A percentile compares a stretch with the other conserved stretches of the same genome.
Conservation (phyloP, 2,329 filamentous ascomycete genomes). For the Triangularia verruculosa region DNA sequence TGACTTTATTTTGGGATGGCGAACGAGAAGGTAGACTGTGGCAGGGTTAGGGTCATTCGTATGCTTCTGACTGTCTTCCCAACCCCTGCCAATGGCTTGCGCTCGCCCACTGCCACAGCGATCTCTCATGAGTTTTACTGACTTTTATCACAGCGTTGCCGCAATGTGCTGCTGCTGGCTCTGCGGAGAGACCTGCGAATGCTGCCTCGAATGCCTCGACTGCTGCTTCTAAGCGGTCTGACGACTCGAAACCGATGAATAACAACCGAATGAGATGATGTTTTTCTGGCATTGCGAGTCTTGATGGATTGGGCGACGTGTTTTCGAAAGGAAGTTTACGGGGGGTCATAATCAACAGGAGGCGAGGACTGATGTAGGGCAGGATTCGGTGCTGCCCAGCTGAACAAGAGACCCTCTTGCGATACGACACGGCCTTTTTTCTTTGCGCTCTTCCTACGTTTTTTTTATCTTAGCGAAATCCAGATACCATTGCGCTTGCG, state of each 20-base stretch:
- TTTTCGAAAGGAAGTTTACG: neutral
- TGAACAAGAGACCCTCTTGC: neutral
- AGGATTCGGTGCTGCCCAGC: neutral
- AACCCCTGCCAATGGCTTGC: too few species aligned
- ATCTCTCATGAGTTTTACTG: neutral
- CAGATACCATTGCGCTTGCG: neutral
- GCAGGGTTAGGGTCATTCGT: neutral
- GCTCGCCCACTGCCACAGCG: neutral
- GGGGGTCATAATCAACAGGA: neutral
- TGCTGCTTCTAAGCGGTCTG: slow-evolving; percentile 34
- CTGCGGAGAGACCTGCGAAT: slow-evolving; percentile 44
- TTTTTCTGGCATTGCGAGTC: neutral
- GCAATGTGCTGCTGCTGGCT: slow-evolving; percentile 45
- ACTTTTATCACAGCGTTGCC: slow-evolving; percentile 33
- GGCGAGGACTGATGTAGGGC: neutral
- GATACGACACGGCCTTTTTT: neutral
- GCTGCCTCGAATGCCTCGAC: slow-evolving; percentile 41
- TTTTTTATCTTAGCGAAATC: neutral
- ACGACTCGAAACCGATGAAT: neutral
- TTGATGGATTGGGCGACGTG: neutral
- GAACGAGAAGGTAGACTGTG: neutral
- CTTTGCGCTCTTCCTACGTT: neutral
- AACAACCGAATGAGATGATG: neutral
- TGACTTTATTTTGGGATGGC: neutral
- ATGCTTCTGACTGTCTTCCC: too few species aligned